A percentile compares a stretch with the other conserved stretches of the same genome.
Conservation (phyloP, 148 eudicot genomes). For the Nepenthes mirabilis region DNA sequence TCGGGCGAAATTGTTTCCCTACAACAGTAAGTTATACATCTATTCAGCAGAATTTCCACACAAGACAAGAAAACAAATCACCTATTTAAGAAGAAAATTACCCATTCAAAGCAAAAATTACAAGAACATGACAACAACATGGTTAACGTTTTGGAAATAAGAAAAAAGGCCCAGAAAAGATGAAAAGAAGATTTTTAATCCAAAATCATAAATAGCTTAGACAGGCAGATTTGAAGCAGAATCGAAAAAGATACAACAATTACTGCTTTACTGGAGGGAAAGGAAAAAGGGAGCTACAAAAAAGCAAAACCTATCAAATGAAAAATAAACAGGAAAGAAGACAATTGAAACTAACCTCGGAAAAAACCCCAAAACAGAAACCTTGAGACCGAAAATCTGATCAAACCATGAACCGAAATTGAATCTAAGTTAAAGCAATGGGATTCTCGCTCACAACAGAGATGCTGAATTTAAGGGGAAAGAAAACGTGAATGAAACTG, state of each 20-base stretch:
- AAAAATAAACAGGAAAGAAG: slow-evolving; percentile 4
- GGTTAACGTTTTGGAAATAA: no score
- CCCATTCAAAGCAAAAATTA: no score
- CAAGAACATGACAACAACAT: no score
- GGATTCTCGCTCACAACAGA: not conserved
- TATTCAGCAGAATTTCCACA: not conserved
- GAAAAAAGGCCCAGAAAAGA: no score
- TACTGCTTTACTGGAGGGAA: no score
- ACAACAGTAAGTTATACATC: not conserved
- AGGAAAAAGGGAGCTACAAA: no score
- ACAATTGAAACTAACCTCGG: slow-evolving; percentile 2
- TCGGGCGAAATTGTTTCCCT: slow-evolving; percentile 1
- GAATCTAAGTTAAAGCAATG: not conserved
- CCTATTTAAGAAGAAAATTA: not conserved
- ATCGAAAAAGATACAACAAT: no score
- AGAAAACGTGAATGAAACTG: slow-evolving; percentile 1
- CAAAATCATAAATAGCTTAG: no score
- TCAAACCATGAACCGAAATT: no score
- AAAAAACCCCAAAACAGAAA: slow-evolving; percentile 3
- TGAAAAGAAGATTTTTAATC: no score
- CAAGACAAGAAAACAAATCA: not conserved
- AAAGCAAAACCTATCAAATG: not conserved
- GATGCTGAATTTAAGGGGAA: no score
- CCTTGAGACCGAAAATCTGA: not conserved
- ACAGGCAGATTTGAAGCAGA: no score